phyloP scores from a whole-genome alignment of 805 yeast species.

The Zygosaccharomyces rouxii region DNA sequence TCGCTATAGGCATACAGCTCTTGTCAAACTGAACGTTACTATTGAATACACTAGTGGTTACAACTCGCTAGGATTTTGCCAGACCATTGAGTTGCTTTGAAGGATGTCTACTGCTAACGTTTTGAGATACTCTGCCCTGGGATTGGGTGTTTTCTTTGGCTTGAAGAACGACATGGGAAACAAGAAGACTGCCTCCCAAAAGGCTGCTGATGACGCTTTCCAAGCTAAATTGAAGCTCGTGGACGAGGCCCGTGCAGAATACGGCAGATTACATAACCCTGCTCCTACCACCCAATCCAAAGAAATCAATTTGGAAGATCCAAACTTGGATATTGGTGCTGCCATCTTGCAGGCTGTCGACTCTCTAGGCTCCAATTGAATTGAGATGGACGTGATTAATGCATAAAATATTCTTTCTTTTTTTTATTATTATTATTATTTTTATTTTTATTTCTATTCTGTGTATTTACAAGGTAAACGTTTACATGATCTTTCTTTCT shows the following conservation, averaged over 20 bases:
- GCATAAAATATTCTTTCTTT: constrained; percentile 3
- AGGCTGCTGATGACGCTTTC: constrained; percentile 55
- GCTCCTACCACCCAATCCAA: constrained; percentile 42
- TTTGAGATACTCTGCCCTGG: constrained; percentile 88
- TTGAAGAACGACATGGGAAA: constrained; percentile 74
- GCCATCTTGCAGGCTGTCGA: constrained; percentile 64
- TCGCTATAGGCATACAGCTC: neutral
- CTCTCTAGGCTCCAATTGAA: constrained; percentile 37
- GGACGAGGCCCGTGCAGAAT: constrained; percentile 84
- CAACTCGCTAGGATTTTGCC: neutral
- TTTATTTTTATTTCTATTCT: neutral
- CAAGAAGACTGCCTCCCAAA: constrained; percentile 53
- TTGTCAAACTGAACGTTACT: neutral
- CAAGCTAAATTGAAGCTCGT: constrained; percentile 69
- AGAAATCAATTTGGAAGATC: constrained; percentile 75
- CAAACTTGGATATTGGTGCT: constrained; percentile 78
- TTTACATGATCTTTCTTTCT: constrained; percentile 2
- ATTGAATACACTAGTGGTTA: neutral
- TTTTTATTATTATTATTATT: neutral
- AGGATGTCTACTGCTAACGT: constrained; percentile 53
- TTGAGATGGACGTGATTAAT: neutral
- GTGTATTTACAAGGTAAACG: constrained; percentile 1
- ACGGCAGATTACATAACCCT: constrained; percentile 58
- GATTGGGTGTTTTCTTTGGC: constrained; percentile 85
- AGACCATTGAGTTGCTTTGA: neutral